A percentile compares a stretch with the other conserved stretches of the same genome.
phyloP scores from a whole-genome alignment of 1,139 yeast genomes.

The Pichia sp. region DNA sequence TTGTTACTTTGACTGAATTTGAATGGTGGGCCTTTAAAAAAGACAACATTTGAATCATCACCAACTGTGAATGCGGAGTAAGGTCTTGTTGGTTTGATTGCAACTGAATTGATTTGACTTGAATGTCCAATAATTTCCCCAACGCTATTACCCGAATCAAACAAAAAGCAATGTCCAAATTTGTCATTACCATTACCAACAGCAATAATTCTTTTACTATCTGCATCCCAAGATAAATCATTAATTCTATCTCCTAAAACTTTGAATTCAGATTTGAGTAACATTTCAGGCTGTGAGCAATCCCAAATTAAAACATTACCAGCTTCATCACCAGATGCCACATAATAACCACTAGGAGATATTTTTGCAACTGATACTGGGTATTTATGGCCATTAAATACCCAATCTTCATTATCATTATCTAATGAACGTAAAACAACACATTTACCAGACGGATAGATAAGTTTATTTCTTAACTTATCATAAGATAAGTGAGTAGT shows the following conservation, averaged over 20 bases:
- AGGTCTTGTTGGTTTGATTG: conserved; percentile 84
- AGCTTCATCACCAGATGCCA: conserved; percentile 87
- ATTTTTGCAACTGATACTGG: conserved; percentile 78
- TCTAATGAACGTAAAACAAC: conserved; percentile 64
- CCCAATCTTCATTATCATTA: conserved; percentile 36
- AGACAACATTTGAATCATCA: conserved; percentile 80
- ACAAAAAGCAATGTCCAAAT: conserved; percentile 87
- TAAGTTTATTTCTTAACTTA: conserved; percentile 56
- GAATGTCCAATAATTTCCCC: conserved; percentile 96
- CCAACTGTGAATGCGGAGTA: conserved; percentile 91
- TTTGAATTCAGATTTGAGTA: conserved; percentile 68
- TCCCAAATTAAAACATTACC: conserved; percentile 93
- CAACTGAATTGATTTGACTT: conserved; percentile 76
- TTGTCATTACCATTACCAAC: conserved; percentile 93
- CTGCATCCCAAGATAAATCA: conserved; percentile 91
- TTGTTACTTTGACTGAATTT: conserved; percentile 70
- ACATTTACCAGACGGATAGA: conserved; percentile 78
- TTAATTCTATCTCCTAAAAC: conserved; percentile 77
- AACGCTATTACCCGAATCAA: conserved; percentile 90
- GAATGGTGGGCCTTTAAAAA: conserved; percentile 90
- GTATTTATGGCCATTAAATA: conserved; percentile 52
- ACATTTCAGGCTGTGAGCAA: conserved; percentile 51
- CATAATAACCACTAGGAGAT: conserved; percentile 81
- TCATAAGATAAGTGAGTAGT: conserved; percentile 74
- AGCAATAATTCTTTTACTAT: conserved; percentile 76